Conservation (phyloP, 441 rosid species). For the Aquilaria agallochum region DNA sequence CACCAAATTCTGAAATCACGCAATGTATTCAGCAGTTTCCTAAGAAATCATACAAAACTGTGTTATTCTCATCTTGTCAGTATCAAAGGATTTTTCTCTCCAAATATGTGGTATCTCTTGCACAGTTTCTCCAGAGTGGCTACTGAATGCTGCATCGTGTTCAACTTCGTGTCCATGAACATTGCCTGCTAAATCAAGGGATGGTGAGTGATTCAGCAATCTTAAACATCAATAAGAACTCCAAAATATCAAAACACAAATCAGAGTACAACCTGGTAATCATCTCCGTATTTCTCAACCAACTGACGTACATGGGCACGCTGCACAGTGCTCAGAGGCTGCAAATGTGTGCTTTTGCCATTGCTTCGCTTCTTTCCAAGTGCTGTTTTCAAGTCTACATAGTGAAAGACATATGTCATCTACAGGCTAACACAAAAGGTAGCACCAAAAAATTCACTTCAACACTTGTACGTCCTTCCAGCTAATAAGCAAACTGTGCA, state of each 20-base stretch:
- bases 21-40: neutral
- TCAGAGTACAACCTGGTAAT: constrained; percentile 51
- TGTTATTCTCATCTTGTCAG: constrained; percentile 30
- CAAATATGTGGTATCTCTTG: constrained; percentile 51
- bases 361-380: constrained; percentile 87
- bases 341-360: constrained; percentile 66
- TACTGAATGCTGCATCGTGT: constrained; percentile 90
- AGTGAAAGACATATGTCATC: constrained; percentile 11
- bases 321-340: constrained; percentile 80
- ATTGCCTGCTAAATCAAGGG: constrained; percentile 52
- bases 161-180: constrained; percentile 87
- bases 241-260: neutral
- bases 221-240: constrained; percentile 2
- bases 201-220: neutral
- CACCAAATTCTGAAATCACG: no score
- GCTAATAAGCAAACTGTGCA: neutral
- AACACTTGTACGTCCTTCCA: no score
- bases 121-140: constrained; percentile 70
- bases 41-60: constrained; percentile 1
- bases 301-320: constrained; percentile 51
- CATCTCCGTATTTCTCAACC: constrained; percentile 74
- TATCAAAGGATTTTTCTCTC: constrained; percentile 63
- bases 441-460: neutral
- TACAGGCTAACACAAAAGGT: neutral
- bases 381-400: constrained; percentile 76